A percentile compares a stretch with the other conserved stretches of the same genome.
Conservation (phyloP, 1,284 basidiomycete species). For the Pseudozyma thailandica region DNA sequence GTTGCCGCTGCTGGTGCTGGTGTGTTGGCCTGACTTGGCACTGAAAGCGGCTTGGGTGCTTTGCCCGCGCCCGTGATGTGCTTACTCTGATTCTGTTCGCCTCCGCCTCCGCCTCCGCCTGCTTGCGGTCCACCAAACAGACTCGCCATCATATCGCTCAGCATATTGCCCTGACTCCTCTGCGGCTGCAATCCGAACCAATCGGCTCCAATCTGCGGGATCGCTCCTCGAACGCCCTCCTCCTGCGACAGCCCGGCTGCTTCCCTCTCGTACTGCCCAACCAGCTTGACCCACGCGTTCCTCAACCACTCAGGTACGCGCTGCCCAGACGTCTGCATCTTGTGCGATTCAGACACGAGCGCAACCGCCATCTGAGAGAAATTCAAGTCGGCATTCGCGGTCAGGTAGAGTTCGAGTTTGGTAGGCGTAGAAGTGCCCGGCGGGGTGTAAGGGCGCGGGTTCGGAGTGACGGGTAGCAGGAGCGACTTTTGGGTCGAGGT, state of each 20-base stretch:
- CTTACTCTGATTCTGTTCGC: slow-evolving; percentile 6
- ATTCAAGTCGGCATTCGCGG: slow-evolving; percentile 63
- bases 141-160: slow-evolving; percentile 57
- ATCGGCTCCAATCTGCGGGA: slow-evolving; percentile 37
- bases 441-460: slow-evolving; percentile 61
- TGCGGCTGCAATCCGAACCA: slow-evolving; percentile 50
- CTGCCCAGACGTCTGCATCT: not conserved
- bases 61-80: slow-evolving; percentile 19
- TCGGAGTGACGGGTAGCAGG: slow-evolving; percentile 62
- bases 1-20: not conserved
- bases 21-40: slow-evolving; percentile 2
- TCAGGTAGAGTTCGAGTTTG: slow-evolving; percentile 55
- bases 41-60: slow-evolving; percentile 8
- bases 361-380: slow-evolving; percentile 62
- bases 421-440: slow-evolving; percentile 36
- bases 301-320: slow-evolving; percentile 35
- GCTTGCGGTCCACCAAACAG: slow-evolving; percentile 37
- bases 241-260: slow-evolving; percentile 44
- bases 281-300: slow-evolving; percentile 45
- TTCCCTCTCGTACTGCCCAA: slow-evolving; percentile 53
- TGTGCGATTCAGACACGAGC: slow-evolving; percentile 44
- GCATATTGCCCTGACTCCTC: slow-evolving; percentile 43
- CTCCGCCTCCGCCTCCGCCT: slow-evolving; percentile 5
- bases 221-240: slow-evolving; percentile 25
- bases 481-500: slow-evolving; percentile 47